Evolutionary conservation across 345 rosid species (phyloP), one percentile per base, ranked within the genome.

Genomic region (Rhizophora apiculata): DNA sequence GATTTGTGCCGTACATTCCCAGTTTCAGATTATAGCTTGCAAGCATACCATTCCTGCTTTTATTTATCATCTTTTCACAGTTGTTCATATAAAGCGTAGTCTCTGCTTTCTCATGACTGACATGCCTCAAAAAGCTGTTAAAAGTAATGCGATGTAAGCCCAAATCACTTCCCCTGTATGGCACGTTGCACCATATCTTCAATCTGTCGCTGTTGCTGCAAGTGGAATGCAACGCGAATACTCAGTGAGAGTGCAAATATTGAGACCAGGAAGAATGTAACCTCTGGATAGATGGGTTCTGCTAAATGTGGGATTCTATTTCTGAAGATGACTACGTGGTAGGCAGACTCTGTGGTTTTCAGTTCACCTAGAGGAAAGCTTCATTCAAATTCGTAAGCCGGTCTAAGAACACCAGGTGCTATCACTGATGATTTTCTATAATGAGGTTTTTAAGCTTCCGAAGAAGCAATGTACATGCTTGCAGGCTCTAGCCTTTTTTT

Each of bases 111-210:
- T 94, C 54, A 88, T 89, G 89, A 85, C 54, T 53, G 93, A 91
- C 63, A 85, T 82, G 96, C 85, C 91, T 4, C 85, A 83, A 74
- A 96, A 94, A 77, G 96, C 95, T 63, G 76, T 91, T n/a, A n/a
- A n/a, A 51, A 81, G 74, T 56, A 96, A 94, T 68, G 93, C 93
- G 54, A 82, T 85, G 90, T 95, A 88, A 80, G 96, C 97, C n/a
- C 96, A 95, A 81, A 82, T 85, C 39, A 81, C 87, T 71, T 88
- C 92, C 67, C 93, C 97, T 1, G 85, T 85, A 49, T 89, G 96
- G 96, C 88, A 91, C 52, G 83, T 91, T 39, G 96, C 99, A 37
- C 84, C 96, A 18, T 91, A 95, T 80, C 87, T 95, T 71, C 96
- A 95, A 78, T 87, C 95, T 59, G 86, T 84, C 15, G 88, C 97